Evolutionary conservation across 805 yeast species (phyloP).

Genomic region (Candida nanaspora): DNA sequence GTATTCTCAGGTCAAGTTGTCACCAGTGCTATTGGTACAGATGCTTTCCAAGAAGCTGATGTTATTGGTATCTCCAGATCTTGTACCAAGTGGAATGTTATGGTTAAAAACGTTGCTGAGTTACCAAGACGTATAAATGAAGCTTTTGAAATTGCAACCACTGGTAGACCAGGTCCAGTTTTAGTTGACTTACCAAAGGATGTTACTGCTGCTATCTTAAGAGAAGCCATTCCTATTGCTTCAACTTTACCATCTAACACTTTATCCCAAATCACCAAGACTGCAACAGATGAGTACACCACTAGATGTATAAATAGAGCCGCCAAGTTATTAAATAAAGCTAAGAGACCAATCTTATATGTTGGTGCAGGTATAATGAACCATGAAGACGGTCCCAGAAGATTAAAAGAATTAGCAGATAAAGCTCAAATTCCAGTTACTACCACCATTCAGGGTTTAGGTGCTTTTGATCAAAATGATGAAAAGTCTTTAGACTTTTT

Average conservation of each 20-base stretch:
- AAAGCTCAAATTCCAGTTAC: conserved; percentile 94
- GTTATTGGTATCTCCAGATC: conserved; percentile 94
- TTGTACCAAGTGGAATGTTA: conserved; percentile 98
- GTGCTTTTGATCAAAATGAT: conserved; percentile 90
- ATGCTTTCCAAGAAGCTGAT: conserved; percentile 99
- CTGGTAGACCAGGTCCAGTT: conserved; percentile 98
- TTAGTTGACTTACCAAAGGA: conserved; percentile 97
- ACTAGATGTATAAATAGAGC: conserved; percentile 67
- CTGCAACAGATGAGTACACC: conserved; percentile 68
- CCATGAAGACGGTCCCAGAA: conserved; percentile 69
- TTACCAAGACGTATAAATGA: conserved; percentile 93
- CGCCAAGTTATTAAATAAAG: conserved; percentile 69
- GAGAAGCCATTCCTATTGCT: conserved; percentile 76
- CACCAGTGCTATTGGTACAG: conserved; percentile 93
- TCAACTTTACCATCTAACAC: conserved; percentile 73
- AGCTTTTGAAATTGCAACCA: conserved; percentile 93
- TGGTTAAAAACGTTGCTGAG: conserved; percentile 94
- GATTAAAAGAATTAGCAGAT: conserved; percentile 78
- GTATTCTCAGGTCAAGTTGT: conserved; percentile 98
- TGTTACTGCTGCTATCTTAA: conserved; percentile 87
- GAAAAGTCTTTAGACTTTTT: conserved; percentile 89
- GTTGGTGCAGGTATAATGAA: conserved; percentile 90
- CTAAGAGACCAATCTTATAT: conserved; percentile 83
- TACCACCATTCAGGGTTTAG: conserved; percentile 89
- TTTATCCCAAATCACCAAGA: conserved; percentile 59